Conservation (phyloP, 176 grass and related monocot species). For the Tillandsia fasciculata region DNA sequence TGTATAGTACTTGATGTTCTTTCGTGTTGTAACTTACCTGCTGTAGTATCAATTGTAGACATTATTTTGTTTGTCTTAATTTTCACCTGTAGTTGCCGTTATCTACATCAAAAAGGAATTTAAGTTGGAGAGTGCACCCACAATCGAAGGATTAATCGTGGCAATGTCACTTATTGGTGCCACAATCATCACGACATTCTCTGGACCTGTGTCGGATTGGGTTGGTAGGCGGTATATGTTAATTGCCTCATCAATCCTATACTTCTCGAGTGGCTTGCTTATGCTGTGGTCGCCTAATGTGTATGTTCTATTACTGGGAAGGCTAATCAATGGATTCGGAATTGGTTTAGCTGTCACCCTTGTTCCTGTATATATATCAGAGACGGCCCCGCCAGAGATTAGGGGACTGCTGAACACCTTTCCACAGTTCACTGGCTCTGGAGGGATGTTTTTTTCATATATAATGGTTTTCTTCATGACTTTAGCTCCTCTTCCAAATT, state of each 20-base stretch:
- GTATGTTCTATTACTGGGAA: constrained; percentile 46
- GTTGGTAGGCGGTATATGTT: constrained; percentile 60
- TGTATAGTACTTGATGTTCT: neutral
- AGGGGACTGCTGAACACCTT: constrained; percentile 68
- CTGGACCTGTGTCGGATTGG: constrained; percentile 63
- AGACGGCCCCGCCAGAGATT: constrained; percentile 72
- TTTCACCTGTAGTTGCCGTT: constrained; percentile 25
- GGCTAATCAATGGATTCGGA: constrained; percentile 68
- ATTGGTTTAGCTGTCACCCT: constrained; percentile 65
- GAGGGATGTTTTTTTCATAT: constrained; percentile 76
- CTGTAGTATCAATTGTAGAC: neutral
- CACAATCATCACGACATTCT: constrained; percentile 83
- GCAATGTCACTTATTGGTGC: constrained; percentile 81
- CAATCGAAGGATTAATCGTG: constrained; percentile 59
- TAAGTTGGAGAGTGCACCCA: constrained; percentile 46
- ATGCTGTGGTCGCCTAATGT: constrained; percentile 86
- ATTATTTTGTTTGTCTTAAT: constrained; percentile 1
- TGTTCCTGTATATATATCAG: constrained; percentile 81
- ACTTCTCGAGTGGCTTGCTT: constrained; percentile 33
- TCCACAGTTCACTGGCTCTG: constrained; percentile 64
- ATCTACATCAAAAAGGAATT: constrained; percentile 85
- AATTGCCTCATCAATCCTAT: constrained; percentile 59
- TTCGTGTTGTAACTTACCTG: neutral
- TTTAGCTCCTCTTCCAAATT: constrained; percentile 41
- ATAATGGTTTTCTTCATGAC: constrained; percentile 77